phyloP scores from a whole-genome alignment of 1,284 basidiomycete genomes.

The Malassezia sympodialis region DNA sequence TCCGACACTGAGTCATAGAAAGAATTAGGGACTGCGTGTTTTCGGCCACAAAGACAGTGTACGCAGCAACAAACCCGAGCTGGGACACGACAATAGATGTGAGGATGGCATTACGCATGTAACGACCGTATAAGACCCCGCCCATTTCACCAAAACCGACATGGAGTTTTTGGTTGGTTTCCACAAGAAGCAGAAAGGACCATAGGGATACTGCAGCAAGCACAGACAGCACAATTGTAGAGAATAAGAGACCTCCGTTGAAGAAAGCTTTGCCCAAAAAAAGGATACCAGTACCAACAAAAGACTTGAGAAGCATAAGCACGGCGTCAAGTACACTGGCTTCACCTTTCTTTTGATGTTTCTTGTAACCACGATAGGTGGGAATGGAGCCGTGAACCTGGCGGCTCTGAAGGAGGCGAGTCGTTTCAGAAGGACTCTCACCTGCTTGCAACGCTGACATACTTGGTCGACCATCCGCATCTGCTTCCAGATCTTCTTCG shows the following conservation, averaged over 20 bases:
- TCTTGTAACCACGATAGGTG: constrained; percentile 4
- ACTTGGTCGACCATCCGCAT: constrained; percentile 18
- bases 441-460: constrained; percentile 17
- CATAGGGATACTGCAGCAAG: constrained; percentile 83
- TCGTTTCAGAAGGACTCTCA: constrained; percentile 26
- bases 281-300: constrained; percentile 89
- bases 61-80: constrained; percentile 73
- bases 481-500: constrained; percentile 24
- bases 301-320: constrained; percentile 60
- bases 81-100: constrained; percentile 81
- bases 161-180: constrained; percentile 76
- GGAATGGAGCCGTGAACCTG: constrained; percentile 15
- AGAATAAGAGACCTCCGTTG: constrained; percentile 92
- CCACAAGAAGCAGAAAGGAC: constrained; percentile 83
- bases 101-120: constrained; percentile 83
- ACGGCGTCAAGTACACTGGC: constrained; percentile 43
- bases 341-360: constrained; percentile 20
- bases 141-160: constrained; percentile 97
- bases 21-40: constrained; percentile 73
- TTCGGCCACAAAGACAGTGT: constrained; percentile 91
- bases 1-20: constrained; percentile 70
- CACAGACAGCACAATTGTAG: constrained; percentile 63
- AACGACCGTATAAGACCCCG: constrained; percentile 77
- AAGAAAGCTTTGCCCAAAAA: constrained; percentile 96
- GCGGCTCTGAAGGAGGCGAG: constrained; percentile 25